A percentile compares a stretch with the other conserved stretches of the same genome.
Evolutionary conservation across 805 yeast genomes (phyloP).

Genomic region (Metschnikowia peoriensis): DNA sequence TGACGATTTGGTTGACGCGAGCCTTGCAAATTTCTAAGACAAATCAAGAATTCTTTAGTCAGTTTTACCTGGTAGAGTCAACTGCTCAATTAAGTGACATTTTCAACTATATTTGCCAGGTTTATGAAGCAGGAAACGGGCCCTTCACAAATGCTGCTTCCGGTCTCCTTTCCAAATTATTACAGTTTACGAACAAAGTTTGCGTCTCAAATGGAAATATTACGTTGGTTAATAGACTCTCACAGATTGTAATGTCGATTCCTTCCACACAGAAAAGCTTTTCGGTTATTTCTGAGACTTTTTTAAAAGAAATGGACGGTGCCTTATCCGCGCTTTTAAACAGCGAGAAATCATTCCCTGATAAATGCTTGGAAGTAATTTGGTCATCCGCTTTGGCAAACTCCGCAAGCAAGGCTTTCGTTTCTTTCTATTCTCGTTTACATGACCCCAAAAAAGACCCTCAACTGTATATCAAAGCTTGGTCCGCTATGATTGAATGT

Average conservation of each 20-base stretch:
- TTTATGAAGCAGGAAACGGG: slow-evolving; percentile 69
- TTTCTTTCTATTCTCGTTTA: slow-evolving; percentile 25
- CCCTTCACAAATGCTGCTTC: slow-evolving; percentile 68
- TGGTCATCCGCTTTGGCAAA: slow-evolving; percentile 62
- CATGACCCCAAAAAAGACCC: slow-evolving; percentile 20
- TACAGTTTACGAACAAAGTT: slow-evolving; percentile 31
- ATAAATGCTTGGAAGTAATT: slow-evolving; percentile 48
- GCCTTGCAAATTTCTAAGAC: slow-evolving; percentile 37
- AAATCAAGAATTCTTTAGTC: not conserved
- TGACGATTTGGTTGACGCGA: slow-evolving; percentile 65
- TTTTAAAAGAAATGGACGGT: slow-evolving; percentile 47
- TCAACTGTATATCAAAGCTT: slow-evolving; percentile 48
- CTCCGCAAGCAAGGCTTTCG: slow-evolving; percentile 58
- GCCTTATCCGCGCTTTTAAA: slow-evolving; percentile 39
- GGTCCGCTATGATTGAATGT: slow-evolving; percentile 44
- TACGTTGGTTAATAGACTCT: slow-evolving; percentile 39
- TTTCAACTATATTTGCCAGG: slow-evolving; percentile 58
- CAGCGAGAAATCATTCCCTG: slow-evolving; percentile 46
- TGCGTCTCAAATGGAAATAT: slow-evolving; percentile 17
- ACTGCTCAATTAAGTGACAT: slow-evolving; percentile 25
- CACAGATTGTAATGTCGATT: slow-evolving; percentile 36
- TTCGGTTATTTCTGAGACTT: slow-evolving; percentile 57
- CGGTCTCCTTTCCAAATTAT: slow-evolving; percentile 56
- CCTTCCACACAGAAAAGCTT: slow-evolving; percentile 55
- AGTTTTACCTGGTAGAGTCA: not conserved